A percentile compares a stretch with the other conserved stretches of the same genome.
Conservation (phyloP, 2,329 filamentous ascomycete species). For the Fusarium devonianum region DNA sequence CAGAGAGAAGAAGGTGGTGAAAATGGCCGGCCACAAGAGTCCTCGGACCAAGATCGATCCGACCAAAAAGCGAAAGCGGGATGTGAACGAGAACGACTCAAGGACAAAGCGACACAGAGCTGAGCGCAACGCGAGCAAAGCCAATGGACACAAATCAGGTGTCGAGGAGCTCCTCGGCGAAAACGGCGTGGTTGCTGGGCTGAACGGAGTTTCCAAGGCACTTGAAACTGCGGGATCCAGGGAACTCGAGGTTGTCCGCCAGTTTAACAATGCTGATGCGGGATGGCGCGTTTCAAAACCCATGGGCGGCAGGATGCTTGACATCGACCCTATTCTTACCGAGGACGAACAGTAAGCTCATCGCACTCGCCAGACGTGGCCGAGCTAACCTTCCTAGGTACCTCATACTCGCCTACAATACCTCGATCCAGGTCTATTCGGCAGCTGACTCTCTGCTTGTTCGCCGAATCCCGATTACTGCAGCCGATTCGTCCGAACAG, state of each 20-base stretch:
- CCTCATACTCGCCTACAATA: conserved; percentile 77
- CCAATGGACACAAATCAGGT: conserved; percentile 36
- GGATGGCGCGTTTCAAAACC: conserved; percentile 69
- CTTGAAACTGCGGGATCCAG: conserved; percentile 27
- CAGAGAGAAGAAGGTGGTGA: conserved; percentile 19
- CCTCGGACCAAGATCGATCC: conserved; percentile 47
- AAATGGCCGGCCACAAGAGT: conserved; percentile 48
- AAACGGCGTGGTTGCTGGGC: conserved; percentile 23
- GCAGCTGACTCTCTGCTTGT: conserved; percentile 81
- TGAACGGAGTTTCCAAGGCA: conserved; percentile 27
- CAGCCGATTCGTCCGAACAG: conserved; percentile 38
- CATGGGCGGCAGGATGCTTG: conserved; percentile 70
- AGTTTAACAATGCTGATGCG: conserved; percentile 44
- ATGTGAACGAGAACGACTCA: conserved; percentile 51
- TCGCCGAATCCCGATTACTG: conserved; percentile 68
- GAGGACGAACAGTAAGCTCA: conserved; percentile 64
- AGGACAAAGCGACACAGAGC: conserved; percentile 52
- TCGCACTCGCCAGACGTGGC: background rate
- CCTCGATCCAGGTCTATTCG: conserved; percentile 81
- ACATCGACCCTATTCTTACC: conserved; percentile 70
- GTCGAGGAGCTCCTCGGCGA: conserved; percentile 6
- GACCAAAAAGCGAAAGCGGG: conserved; percentile 58
- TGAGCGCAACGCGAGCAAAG: conserved; percentile 42
- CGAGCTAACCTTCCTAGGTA: conserved; percentile 57
- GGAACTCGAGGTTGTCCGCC: conserved; percentile 38